A percentile compares a stretch with the other conserved stretches of the same genome.
These are phyloP conservation scores for Cokeromyces recurvatus DNA, from an alignment of 371 early-diverging fungal genomes.

Conservation along the genomic window DNA sequence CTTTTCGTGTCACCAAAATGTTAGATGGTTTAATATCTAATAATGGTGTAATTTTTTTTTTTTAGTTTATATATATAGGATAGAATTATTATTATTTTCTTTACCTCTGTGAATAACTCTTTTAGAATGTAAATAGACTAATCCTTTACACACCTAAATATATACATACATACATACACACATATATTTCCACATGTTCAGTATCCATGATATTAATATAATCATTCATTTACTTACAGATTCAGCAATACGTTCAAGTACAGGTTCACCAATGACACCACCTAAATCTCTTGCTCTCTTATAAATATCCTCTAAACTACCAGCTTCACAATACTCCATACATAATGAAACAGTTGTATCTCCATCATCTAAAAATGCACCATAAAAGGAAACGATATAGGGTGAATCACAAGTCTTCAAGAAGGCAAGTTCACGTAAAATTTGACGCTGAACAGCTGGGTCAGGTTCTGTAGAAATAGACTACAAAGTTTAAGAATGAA, in stretches of 20 bases:
- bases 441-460: constrained; percentile 72
- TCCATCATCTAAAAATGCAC: constrained; percentile 88
- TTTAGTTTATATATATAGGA: neutral
- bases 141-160: constrained; percentile 64
- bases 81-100: neutral
- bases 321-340: constrained; percentile 92
- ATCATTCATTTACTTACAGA: constrained; percentile 43
- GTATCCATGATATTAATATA: neutral
- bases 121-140: constrained; percentile 73
- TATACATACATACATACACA: neutral
- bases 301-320: constrained; percentile 78
- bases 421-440: constrained; percentile 87
- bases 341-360: constrained; percentile 86
- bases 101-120: constrained; percentile 82
- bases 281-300: constrained; percentile 61
- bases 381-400: constrained; percentile 92
- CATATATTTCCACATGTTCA: too few species aligned
- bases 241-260: constrained; percentile 76
- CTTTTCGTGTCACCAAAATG: constrained; percentile 78
- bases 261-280: constrained; percentile 71
- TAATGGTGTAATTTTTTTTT: too few species aligned
- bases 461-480: constrained; percentile 66
- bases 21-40: constrained; percentile 90
- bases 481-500: too few species aligned
- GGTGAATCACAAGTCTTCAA: constrained; percentile 86